Base-by-base conservation (phyloP, 2,329 filamentous ascomycete genomes). In the Triangularia verruculosa region DNA sequence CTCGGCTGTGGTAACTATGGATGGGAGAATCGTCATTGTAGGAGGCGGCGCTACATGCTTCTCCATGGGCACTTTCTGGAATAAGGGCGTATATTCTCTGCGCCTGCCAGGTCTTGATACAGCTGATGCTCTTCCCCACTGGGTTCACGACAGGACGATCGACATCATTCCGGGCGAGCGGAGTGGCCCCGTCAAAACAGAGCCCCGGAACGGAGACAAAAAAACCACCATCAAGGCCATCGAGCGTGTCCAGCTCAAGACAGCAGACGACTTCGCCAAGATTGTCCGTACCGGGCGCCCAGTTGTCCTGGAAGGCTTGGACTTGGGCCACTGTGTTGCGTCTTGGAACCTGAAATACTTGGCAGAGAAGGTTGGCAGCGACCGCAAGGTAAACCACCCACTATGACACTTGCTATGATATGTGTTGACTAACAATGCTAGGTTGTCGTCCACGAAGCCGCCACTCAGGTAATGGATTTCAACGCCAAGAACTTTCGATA, bases 1-100 rank as follows among this genome's bases (percentile, higher is more conserved):
- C 61, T 87, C 87, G 4, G 78, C 83, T 7, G 75, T 83, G 13
- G 72, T 78, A 27, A 76, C 82, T 0, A 77, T 77, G 27, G 70
- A 78, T 51, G 77, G 80, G 28, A 76, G 82, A 17, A 70, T 93
- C 2, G 71, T 91, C 9, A 77, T 96, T 7, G 75, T 90, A 56
- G 92, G 92, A 1, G 93, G 93, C 15, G 93, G 92, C 39, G 92
- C 90, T 15, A 91, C 92, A 0, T 96, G 92, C 74, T 96, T 96
- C 78, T 93, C 91, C 0, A 96, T 96, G 83, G 93, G 93, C 1
- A 91, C 90, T 6, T 93, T 86, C 71, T 96, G 91, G 91, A 93
- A 93, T 58, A 80, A 82, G 30, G 86, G 86, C 1, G 78, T 82
- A 12, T 89, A 80, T 58, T 73, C 76, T 1, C 70, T 87, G 22